phyloP scores from a whole-genome alignment of 129 eudicot species.

The Lactuca sativa region DNA sequence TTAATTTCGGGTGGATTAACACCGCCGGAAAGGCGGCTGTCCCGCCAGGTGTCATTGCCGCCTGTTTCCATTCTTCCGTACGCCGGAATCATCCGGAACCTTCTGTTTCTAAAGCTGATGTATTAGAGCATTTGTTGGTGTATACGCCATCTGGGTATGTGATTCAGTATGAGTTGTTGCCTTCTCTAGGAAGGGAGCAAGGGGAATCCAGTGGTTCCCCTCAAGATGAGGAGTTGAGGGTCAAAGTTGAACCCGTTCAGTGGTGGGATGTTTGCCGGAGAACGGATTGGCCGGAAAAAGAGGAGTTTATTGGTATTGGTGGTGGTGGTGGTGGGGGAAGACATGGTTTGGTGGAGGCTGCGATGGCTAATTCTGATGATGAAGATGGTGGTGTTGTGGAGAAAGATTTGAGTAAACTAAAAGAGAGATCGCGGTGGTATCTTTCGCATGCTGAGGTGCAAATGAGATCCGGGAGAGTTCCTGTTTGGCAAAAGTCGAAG shows the following conservation, averaged over 20 bases:
- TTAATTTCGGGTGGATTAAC: slow-evolving; percentile 77
- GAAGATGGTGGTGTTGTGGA: slow-evolving; percentile 40
- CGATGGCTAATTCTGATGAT: slow-evolving; percentile 37
- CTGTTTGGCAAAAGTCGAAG: slow-evolving; percentile 93
- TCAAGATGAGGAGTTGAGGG: slow-evolving; percentile 77
- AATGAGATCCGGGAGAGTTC: slow-evolving; percentile 65
- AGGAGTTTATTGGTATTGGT: slow-evolving; percentile 43
- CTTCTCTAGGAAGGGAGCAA: slow-evolving; percentile 60
- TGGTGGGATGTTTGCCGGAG: slow-evolving; percentile 99
- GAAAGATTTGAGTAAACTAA: slow-evolving; percentile 38
- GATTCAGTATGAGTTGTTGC: slow-evolving; percentile 79
- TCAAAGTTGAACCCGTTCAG: slow-evolving; percentile 72
- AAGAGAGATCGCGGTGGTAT: slow-evolving; percentile 63
- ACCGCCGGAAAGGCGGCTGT: slow-evolving; percentile 72
- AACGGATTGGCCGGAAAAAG: slow-evolving; percentile 88
- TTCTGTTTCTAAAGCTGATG: slow-evolving; percentile 24
- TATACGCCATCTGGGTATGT: slow-evolving; percentile 82
- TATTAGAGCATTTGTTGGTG: slow-evolving; percentile 76
- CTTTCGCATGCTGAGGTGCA: slow-evolving; percentile 97
- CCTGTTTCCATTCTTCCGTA: slow-evolving; percentile 62
- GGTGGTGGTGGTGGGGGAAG: slow-evolving; percentile 17
- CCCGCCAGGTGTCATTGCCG: slow-evolving; percentile 84
- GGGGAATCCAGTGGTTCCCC: slow-evolving; percentile 47
- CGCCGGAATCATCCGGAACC: slow-evolving; percentile 29
- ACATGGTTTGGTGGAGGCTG: slow-evolving; percentile 31